Evolutionary conservation across 805 yeast species (phyloP).

Genomic region (Lipomyces mesembrius): DNA sequence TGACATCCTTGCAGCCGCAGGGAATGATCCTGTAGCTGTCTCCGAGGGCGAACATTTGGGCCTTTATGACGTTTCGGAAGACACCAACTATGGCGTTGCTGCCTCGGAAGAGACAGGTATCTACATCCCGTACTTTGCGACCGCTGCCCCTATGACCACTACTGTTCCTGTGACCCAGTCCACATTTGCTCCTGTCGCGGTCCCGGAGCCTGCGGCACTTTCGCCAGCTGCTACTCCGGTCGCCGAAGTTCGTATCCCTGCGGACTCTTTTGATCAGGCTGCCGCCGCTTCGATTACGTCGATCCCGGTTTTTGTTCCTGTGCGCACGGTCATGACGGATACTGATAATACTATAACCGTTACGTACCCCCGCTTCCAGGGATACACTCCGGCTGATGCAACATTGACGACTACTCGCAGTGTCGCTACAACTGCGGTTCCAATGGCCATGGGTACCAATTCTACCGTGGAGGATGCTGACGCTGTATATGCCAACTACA

Average conservation of each 20-base stretch:
- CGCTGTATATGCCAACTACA: not conserved
- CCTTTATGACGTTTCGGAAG: constrained; percentile 26
- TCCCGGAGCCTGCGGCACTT: constrained; percentile 17
- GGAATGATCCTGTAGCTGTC: not conserved
- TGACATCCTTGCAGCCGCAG: too few relatives aligned
- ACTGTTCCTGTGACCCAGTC: constrained; percentile 18
- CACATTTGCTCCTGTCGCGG: constrained; percentile 21
- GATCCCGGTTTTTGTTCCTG: constrained; percentile 29
- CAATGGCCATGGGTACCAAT: not conserved
- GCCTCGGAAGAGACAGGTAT: constrained; percentile 28
- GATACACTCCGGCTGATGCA: constrained; percentile 29
- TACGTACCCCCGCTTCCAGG: constrained; percentile 30
- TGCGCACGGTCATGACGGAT: constrained; percentile 25
- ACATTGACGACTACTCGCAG: constrained; percentile 15
- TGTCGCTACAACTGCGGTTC: constrained; percentile 11
- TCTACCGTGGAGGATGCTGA: not conserved
- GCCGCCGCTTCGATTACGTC: constrained; percentile 19
- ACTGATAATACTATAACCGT: constrained; percentile 27
- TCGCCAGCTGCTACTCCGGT: constrained; percentile 17
- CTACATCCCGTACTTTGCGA: constrained; percentile 14
- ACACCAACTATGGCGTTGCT: constrained; percentile 17
- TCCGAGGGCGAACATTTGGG: constrained; percentile 9
- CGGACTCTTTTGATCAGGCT: constrained; percentile 12
- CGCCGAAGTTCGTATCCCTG: constrained; percentile 4
- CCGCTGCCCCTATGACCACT: constrained; percentile 14